Evolutionary conservation across 2,329 filamentous ascomycete species (phyloP), one percentile per base, ranked within the genome.

Genomic region (Ambrosiella cleistominuta): DNA sequence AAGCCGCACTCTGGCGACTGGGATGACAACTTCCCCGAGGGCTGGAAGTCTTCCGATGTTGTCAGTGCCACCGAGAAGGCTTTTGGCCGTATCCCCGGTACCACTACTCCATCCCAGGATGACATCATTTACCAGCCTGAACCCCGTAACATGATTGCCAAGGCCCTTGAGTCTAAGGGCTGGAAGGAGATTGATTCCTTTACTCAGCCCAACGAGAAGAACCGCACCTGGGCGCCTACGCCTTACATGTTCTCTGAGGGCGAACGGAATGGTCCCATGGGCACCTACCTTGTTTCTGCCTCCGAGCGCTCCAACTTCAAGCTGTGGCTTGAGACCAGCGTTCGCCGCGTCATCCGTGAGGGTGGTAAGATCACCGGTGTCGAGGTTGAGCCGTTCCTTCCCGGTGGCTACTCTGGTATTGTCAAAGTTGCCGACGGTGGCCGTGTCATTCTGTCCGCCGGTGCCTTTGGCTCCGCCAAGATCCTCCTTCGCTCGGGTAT

Each of bases 11-110:
- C 77, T 4, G 66, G 71, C 7, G 85, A 88, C 66, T 88, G 84
- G 72, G 81, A 88, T 66, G 75, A 78, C 66, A 84, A 85, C 67
- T 89, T 86, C 71, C 85, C 85, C 0, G 62, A 70, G 1, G 85
- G 84, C 37, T 89, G 85, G 85, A 81, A 84, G 68, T 74, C 79
- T 15, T 66, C 70, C 5, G 82, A 88, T 63, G 76, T 88, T 66
- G 70, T 71, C 61, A 66, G 70, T 27, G 78, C 84, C 1, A 78
- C 81, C 5, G 69, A 76, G 36, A 76, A 79, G 47, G 79, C 83
- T 6, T 88, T 87, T 66, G 70, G 73, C 40, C 77, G 83, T n/a
- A 88, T 87, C 61, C 83, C 83, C 0, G 84, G 83, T 38, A 87
- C 82, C 0, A 78, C 78, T 51, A 71, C 72, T 50, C 83, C 85